A percentile compares a stretch with the other conserved stretches of the same genome.
phyloP scores from a whole-genome alignment of 805 yeast species.

The Candida glaebosa region DNA sequence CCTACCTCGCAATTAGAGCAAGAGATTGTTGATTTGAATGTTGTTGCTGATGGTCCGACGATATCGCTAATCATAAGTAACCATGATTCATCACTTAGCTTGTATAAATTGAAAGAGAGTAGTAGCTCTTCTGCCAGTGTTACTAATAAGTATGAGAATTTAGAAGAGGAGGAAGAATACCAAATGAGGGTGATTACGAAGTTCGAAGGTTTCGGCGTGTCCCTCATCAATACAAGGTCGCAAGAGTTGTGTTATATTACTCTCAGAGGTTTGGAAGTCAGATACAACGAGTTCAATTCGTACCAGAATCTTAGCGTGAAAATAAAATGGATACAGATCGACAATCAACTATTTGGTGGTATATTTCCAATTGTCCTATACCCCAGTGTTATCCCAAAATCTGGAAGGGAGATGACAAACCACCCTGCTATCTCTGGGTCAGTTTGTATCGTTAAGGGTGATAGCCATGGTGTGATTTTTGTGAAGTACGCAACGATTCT shows the following conservation, averaged over 20 bases:
- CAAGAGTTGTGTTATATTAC: constrained; percentile 86
- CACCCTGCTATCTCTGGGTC: constrained; percentile 93
- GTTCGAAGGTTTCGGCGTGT: constrained; percentile 84
- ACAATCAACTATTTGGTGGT: constrained; percentile 86
- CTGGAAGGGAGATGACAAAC: constrained; percentile 73
- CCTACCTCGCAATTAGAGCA: constrained; percentile 35
- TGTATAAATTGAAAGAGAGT: constrained; percentile 54
- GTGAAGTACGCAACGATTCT: constrained; percentile 89
- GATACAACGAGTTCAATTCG: constrained; percentile 78
- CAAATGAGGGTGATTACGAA: constrained; percentile 53
- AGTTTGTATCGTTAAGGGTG: constrained; percentile 79
- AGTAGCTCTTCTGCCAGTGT: constrained; percentile 28
- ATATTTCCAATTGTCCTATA: constrained; percentile 83
- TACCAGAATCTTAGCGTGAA: constrained; percentile 79
- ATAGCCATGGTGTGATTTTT: constrained; percentile 82
- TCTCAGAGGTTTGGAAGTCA: constrained; percentile 72
- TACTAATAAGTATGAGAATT: constrained; percentile 24
- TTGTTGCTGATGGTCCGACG: constrained; percentile 94
- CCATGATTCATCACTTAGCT: constrained; percentile 72
- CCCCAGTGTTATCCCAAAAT: constrained; percentile 87
- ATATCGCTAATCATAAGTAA: constrained; percentile 83
- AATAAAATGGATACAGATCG: constrained; percentile 92
- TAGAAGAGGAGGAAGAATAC: constrained; percentile 51
- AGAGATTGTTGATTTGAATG: constrained; percentile 77
- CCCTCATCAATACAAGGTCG: constrained; percentile 65